A percentile compares a stretch with the other conserved stretches of the same genome.
Conservation (phyloP, 129 eudicot species). For the Pulicaria dysenterica region DNA sequence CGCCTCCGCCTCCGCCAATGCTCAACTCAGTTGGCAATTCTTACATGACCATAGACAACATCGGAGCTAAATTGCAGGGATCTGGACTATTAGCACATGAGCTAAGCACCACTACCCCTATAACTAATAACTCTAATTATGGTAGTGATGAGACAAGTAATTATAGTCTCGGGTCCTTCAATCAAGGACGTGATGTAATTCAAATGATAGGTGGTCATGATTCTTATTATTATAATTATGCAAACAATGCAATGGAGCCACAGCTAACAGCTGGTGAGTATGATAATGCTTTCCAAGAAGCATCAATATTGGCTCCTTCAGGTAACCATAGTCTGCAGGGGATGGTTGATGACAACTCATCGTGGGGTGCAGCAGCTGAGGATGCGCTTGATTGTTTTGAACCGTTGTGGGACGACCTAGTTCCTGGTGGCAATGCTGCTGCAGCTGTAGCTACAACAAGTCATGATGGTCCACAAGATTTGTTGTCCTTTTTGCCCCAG, state of each 20-base stretch:
- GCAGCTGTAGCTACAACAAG: no score
- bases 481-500: neutral
- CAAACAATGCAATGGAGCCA: neutral
- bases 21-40: slow-evolving; percentile 12
- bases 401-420: no score
- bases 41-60: slow-evolving; percentile 10
- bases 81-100: neutral
- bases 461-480: neutral
- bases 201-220: neutral
- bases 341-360: neutral
- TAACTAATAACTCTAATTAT: neutral
- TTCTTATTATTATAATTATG: neutral
- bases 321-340: neutral
- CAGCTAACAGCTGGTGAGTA: neutral
- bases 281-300: neutral
- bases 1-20: no score
- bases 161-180: neutral
- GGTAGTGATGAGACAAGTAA: neutral
- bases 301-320: neutral
- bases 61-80: slow-evolving; percentile 4
- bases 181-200: neutral
- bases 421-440: no score
- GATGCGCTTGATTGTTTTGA: slow-evolving; percentile 4
- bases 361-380: no score
- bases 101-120: neutral